Evolutionary conservation across 352 stramenopile species (phyloP).

Genomic region (Thalassiosira exigua): DNA sequence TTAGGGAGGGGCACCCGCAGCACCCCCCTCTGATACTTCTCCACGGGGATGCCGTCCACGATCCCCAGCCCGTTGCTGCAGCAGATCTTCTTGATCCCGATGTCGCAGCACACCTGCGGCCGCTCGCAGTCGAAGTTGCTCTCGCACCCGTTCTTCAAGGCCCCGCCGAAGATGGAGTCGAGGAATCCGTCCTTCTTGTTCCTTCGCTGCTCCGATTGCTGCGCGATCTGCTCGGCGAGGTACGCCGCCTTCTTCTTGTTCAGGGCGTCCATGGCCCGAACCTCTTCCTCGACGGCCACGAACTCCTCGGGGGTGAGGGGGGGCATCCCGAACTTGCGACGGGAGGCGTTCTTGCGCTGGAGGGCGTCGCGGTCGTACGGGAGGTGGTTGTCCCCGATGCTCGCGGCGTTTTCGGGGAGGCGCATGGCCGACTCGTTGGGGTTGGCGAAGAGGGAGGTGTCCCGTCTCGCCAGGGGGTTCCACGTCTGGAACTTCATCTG

Average conservation of each 20-base stretch:
- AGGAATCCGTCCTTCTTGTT: not conserved
- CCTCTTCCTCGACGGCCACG: slow-evolving; percentile 8
- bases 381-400: not conserved
- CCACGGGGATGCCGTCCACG: slow-evolving; percentile 50
- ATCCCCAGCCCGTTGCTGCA: slow-evolving; percentile 53
- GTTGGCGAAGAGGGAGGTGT: slow-evolving; percentile 40
- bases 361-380: slow-evolving; percentile 61
- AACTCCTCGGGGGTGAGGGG: slow-evolving; percentile 22
- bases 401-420: not conserved
- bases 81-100: slow-evolving; percentile 35
- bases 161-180: slow-evolving; percentile 1
- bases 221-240: slow-evolving; percentile 11
- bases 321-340: slow-evolving; percentile 19
- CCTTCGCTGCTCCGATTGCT: slow-evolving; percentile 23
- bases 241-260: slow-evolving; percentile 26
- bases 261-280: slow-evolving; percentile 53
- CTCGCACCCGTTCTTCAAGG: slow-evolving; percentile 18
- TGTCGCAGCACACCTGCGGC: slow-evolving; percentile 28
- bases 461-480: slow-evolving; percentile 19
- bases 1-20: slow-evolving; percentile 36
- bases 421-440: slow-evolving; percentile 28
- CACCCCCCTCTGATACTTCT: slow-evolving; percentile 33
- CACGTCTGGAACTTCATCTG: slow-evolving; percentile 39
- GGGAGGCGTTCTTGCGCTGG: slow-evolving; percentile 39
- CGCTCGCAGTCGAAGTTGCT: slow-evolving; percentile 28